Evolutionary conservation across 208 protist genomes (phyloP).

Genomic region (Crithidia sp.): DNA sequence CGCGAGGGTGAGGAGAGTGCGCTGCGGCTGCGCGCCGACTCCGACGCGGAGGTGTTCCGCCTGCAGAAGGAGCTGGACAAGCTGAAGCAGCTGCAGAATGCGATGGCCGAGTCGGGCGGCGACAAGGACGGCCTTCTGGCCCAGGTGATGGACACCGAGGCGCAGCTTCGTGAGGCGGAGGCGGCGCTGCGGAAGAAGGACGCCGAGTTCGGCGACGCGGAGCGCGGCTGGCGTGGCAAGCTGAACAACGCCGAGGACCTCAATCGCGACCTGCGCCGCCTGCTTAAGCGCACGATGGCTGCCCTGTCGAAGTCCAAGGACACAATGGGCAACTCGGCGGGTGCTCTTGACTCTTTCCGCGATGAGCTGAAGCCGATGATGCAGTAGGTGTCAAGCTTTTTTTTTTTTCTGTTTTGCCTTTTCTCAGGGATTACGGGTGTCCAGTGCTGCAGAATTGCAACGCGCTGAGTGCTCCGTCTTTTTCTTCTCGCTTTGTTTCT

Average conservation of each 20-base stretch:
- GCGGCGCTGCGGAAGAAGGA: constrained; percentile 25
- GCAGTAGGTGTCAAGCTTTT: constrained; percentile 12
- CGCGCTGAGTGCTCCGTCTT: not conserved
- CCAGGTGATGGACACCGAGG: constrained; percentile 36
- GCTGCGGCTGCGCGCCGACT: constrained; percentile 51
- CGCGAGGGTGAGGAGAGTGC: constrained; percentile 70
- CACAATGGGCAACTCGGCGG: constrained; percentile 37
- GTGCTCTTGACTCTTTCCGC: constrained; percentile 37
- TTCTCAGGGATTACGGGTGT: too few species aligned
- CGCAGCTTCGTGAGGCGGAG: constrained; percentile 35
- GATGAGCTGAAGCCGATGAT: constrained; percentile 40
- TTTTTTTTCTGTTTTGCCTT: not conserved
- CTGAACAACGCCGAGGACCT: constrained; percentile 27
- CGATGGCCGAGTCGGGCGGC: constrained; percentile 18
- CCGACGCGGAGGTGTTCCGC: constrained; percentile 76
- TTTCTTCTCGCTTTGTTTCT: constrained; percentile 1
- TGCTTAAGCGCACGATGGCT: constrained; percentile 42
- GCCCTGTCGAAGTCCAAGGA: constrained; percentile 34
- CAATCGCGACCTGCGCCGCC: constrained; percentile 29
- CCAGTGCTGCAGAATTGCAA: too few species aligned
- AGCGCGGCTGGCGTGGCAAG: constrained; percentile 19
- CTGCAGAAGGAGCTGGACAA: constrained; percentile 72
- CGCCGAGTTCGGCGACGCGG: constrained; percentile 25
- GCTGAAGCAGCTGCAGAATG: constrained; percentile 39
- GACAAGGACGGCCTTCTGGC: constrained; percentile 35